Evolutionary conservation across 106 monocot genomes (phyloP).

Genomic region (Xerophyta viscosa): DNA sequence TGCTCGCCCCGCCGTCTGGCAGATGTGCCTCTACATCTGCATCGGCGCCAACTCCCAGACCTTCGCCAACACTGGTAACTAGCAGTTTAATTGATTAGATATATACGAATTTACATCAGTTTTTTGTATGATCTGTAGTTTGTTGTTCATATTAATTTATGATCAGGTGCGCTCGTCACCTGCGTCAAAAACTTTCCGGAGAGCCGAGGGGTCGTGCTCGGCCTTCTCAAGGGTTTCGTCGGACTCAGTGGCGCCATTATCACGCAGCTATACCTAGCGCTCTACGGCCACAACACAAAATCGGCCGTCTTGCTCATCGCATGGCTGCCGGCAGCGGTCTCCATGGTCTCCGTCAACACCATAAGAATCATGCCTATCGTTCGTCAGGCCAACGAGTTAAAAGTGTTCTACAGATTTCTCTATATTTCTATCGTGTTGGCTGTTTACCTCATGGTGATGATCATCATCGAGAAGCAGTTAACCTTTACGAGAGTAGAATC

Average conservation of each 20-base stretch:
- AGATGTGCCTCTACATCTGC: slow-evolving; percentile 13
- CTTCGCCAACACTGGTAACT: slow-evolving; percentile 16
- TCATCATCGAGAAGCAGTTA: slow-evolving; percentile 13
- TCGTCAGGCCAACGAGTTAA: slow-evolving; percentile 2
- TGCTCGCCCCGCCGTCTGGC: slow-evolving; percentile 4
- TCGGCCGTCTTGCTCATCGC: slow-evolving; percentile 17
- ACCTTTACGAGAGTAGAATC: slow-evolving; percentile 1
- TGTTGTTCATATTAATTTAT: too few species aligned
- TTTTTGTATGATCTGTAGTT: too few species aligned
- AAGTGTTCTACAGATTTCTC: slow-evolving; percentile 6
- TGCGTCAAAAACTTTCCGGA: slow-evolving; percentile 19
- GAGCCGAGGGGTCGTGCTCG: slow-evolving; percentile 10
- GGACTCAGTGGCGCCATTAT: slow-evolving; percentile 19
- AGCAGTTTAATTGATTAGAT: too few species aligned
- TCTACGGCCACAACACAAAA: slow-evolving; percentile 10
- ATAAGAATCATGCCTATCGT: slow-evolving; percentile 20
- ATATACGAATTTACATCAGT: too few species aligned
- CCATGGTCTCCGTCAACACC: slow-evolving; percentile 16
- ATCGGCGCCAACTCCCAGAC: slow-evolving; percentile 16
- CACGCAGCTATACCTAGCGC: slow-evolving; percentile 14
- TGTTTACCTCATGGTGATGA: slow-evolving; percentile 12
- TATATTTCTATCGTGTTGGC: slow-evolving; percentile 12
- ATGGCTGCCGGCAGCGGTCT: slow-evolving; percentile 36
- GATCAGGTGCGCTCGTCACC: slow-evolving; percentile 7
- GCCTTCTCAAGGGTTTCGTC: slow-evolving; percentile 15